Base-by-base conservation (phyloP, 192 early-diverging fungal genomes). In the Umbelopsis sp. region DNA sequence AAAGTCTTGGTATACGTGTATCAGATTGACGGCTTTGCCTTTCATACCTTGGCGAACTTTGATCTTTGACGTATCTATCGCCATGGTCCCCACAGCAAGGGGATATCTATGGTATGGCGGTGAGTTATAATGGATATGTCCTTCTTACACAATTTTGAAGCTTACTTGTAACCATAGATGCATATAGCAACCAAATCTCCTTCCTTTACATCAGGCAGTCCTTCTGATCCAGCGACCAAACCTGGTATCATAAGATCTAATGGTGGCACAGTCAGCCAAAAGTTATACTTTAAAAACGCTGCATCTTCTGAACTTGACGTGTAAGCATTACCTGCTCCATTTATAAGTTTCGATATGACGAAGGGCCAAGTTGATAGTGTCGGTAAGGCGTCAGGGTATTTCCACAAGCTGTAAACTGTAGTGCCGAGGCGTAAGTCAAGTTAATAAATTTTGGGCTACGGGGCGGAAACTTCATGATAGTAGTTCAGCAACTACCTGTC, bases 231-330 rank as follows among this genome's bases (percentile, higher is more conserved):
- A 20, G 80, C 51, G 35, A 91, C 82, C 20, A 93, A 81, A 25
- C 91, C 91, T 9, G 91, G 91, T 50, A 91, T 86, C 91, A 93
- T 93, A 20, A 93, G 71, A 76, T 93, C 90, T 86, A 68, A 20
- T 2, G 15, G 11, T 10, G 21, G 45, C 53, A 46, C n/a, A 33
- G n/a, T 49, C 33, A 22, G 37, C 16, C 16, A 25, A 30, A 41
- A 10, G 25, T 4, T 22, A 9, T 27, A 13, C 8, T 30, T 12
- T 11, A 11, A 55, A 55, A 27, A 0, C 7, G 0, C 5, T 25
- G 12, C 4, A 20, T 12, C 30, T 16, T 12, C 27, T 61, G 15
- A 12, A 33, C 18, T 35, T 35, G 6, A 37, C 16, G 20, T 25
- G 37, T 41, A 41, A 41, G 1, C 37, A 47, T 30, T 69, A 76